Conservation (phyloP, 768 basidiomycete genomes). For the Chiua virens region DNA sequence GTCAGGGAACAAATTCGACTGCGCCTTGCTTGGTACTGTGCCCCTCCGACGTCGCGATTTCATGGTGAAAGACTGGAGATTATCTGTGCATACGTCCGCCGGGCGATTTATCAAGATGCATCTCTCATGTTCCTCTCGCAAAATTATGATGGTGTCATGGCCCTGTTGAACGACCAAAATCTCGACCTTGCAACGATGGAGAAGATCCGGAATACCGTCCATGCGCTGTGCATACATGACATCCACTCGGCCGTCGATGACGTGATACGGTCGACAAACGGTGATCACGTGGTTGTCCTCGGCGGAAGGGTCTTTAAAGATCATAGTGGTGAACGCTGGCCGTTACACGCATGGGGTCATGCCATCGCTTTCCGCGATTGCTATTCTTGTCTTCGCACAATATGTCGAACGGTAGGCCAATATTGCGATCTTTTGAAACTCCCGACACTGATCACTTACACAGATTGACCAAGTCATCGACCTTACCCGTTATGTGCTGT, state of each 20-base stretch:
- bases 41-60: slow-evolving; percentile 30
- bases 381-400: slow-evolving; percentile 33
- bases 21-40: slow-evolving; percentile 35
- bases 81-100: slow-evolving; percentile 37
- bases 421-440: not conserved
- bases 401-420: slow-evolving; percentile 30
- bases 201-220: slow-evolving; percentile 35
- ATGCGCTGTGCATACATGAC: slow-evolving; percentile 29
- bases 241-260: slow-evolving; percentile 32
- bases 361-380: slow-evolving; percentile 30
- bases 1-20: slow-evolving; percentile 35
- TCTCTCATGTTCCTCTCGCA: slow-evolving; percentile 39
- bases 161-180: slow-evolving; percentile 28
- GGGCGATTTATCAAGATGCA: slow-evolving; percentile 37
- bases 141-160: slow-evolving; percentile 30
- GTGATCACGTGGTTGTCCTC: slow-evolving; percentile 31
- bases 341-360: slow-evolving; percentile 38
- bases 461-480: slow-evolving; percentile 33
- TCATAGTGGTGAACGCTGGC: slow-evolving; percentile 26
- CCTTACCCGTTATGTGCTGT: slow-evolving; percentile 29
- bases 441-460: not conserved
- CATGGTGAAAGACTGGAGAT: slow-evolving; percentile 35
- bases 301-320: slow-evolving; percentile 36
- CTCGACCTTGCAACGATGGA: slow-evolving; percentile 34
- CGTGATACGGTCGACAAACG: slow-evolving; percentile 29